Conservation (phyloP, 768 basidiomycete genomes). For the Lactifluus pinguis region DNA sequence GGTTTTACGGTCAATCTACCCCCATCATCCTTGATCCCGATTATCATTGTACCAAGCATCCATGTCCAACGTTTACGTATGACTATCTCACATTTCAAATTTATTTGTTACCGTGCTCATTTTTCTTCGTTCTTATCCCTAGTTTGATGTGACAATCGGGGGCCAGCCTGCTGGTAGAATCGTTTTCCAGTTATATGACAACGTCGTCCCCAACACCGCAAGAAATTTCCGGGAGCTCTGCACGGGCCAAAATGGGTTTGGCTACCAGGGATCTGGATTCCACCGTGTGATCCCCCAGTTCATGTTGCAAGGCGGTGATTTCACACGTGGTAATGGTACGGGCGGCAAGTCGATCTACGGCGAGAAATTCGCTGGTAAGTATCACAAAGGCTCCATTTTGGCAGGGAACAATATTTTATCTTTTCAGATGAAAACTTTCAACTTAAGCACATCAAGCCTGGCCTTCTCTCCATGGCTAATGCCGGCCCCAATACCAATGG, state of each 20-base stretch:
- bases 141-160: conserved; percentile 63
- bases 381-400: not conserved
- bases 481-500: conserved; percentile 78
- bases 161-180: conserved; percentile 42
- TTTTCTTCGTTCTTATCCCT: not conserved
- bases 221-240: conserved; percentile 86
- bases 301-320: conserved; percentile 91
- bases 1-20: not conserved
- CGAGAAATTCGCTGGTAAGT: conserved; percentile 51
- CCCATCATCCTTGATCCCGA: conserved; percentile 15
- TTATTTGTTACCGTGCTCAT: not conserved
- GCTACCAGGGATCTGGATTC: conserved; percentile 65
- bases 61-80: conserved; percentile 36
- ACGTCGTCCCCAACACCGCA: conserved; percentile 64
- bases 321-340: conserved; percentile 54
- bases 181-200: conserved; percentile 80
- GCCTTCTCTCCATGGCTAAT: conserved; percentile 74
- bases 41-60: conserved; percentile 12
- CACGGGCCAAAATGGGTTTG: conserved; percentile 64
- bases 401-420: not conserved
- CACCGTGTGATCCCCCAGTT: conserved; percentile 80
- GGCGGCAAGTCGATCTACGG: conserved; percentile 80
- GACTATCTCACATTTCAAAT: conserved; percentile 11
- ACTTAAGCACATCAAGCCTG: conserved; percentile 61
- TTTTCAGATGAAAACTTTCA: conserved; percentile 74